Base-by-base conservation (phyloP, 2,329 filamentous ascomycete genomes). In the Tolypocladium guangdongense region DNA sequence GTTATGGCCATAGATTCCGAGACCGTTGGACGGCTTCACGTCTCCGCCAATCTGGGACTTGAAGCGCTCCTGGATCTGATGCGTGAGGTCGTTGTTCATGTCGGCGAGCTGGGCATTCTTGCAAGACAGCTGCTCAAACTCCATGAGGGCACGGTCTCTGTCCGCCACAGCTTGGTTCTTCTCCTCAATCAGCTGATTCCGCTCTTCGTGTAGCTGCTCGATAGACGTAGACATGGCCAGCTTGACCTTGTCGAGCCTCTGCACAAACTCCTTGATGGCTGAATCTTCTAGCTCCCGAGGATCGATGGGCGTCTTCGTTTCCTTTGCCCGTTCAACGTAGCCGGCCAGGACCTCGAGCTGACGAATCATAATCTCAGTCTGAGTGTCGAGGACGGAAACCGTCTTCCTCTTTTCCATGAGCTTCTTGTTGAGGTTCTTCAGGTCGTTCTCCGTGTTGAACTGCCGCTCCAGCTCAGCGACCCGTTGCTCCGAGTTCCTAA, bases 91-190 rank as follows among this genome's bases (percentile, higher is more conserved):
- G 62, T 96, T 95, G 73, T 99, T 97, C 77, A 97, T 83, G 63
- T 96, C 90, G 32, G 89, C 87, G 56, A 99, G 78, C 71, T 97
- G 92, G 0, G 88, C 87, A 66, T 99, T 99, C 77, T 96, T 96
- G 54, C 86, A 87, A 12, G 90, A 95, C 46, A 99, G 76, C 64
- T 95, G 90, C 73, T 97, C 93, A 64, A 96, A 97, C 65, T 99
- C 93, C 63, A 95, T 83, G 62, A 96, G 85, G 16, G 90, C 91
- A 66, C 93, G 90, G 68, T 97, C 92, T 62, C 95, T 90, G 74
- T 93, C 87, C 51, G 87, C 85, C 39, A 88, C 83, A 27, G 95
- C 81, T 62, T 85, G 86, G 55, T 85, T 84, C 65, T 92, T 90
- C 68, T 97, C 91, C 53, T 96, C 90, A 0, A 90, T 74, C 14